Conservation (phyloP, 192 early-diverging fungal species). For the Gonapodya prolifera region DNA sequence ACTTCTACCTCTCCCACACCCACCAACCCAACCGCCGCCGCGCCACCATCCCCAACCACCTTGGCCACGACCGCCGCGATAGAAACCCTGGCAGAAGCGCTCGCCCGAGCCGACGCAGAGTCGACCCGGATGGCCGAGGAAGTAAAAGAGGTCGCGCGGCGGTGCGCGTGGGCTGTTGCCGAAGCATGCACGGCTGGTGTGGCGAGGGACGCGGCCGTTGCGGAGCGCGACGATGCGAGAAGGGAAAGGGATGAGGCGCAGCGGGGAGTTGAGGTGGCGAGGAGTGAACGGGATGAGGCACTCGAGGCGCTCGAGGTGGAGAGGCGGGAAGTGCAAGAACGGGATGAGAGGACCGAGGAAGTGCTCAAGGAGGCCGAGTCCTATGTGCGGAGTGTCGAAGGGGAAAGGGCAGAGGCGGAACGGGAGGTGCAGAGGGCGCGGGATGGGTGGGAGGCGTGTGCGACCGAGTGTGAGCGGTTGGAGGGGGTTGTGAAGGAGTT, state of each 20-base stretch:
- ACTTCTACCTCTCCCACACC: background rate
- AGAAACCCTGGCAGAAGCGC: background rate
- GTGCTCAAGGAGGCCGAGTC: background rate
- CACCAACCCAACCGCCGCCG: background rate
- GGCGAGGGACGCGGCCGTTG: background rate
- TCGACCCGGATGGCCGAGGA: background rate
- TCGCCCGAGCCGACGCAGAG: background rate
- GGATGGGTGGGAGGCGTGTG: background rate
- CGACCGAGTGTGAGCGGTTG: background rate
- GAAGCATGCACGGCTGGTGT: background rate
- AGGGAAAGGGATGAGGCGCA: background rate
- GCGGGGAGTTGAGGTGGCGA: background rate
- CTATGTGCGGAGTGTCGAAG: background rate
- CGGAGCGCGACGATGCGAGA: background rate
- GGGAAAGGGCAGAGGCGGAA: background rate
- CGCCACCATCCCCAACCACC: background rate
- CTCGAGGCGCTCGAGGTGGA: background rate
- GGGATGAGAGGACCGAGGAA: background rate
- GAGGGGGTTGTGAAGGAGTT: background rate
- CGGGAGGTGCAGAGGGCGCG: background rate
- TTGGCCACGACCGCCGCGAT: background rate
- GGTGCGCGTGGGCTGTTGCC: background rate
- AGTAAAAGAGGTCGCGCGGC: background rate
- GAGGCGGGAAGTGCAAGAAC: background rate
- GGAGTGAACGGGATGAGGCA: background rate